A percentile compares a stretch with the other conserved stretches of the same genome.
Evolutionary conservation across 1,284 basidiomycete species (phyloP).

Genomic region (Rhodofomes roseus): DNA sequence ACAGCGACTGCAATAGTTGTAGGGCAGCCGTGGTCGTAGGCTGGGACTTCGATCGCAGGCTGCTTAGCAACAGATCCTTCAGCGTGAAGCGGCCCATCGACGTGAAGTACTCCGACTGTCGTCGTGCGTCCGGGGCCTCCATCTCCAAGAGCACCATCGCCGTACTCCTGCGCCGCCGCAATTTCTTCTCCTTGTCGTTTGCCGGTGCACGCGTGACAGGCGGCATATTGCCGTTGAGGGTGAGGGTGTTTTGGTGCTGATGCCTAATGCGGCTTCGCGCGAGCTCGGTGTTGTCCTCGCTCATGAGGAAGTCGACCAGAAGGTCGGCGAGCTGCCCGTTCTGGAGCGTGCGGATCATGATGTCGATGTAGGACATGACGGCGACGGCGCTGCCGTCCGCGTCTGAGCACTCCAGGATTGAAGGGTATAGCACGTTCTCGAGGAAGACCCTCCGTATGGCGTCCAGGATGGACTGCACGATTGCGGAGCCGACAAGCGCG

Average conservation of each 20-base stretch:
- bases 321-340: constrained; percentile 67
- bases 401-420: constrained; percentile 91
- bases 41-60: constrained; percentile 65
- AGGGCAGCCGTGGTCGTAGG: constrained; percentile 71
- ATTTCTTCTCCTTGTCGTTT: constrained; percentile 40
- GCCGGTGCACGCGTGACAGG: constrained; percentile 30
- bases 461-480: constrained; percentile 78
- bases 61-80: constrained; percentile 82
- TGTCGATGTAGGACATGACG: constrained; percentile 95
- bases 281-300: constrained; percentile 69
- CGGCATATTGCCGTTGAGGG: constrained; percentile 36
- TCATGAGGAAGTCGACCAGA: constrained; percentile 78
- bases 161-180: constrained; percentile 70
- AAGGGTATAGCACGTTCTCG: constrained; percentile 91
- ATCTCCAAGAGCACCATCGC: constrained; percentile 83
- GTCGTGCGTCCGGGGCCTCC: constrained; percentile 69
- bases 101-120: constrained; percentile 77
- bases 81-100: constrained; percentile 85
- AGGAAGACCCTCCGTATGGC: constrained; percentile 86
- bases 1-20: constrained; percentile 74
- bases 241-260: constrained; percentile 44
- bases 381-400: constrained; percentile 92
- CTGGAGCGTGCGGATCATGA: constrained; percentile 76
- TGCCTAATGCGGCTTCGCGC: constrained; percentile 40
- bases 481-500: constrained; percentile 67